Evolutionary conservation across 176 grass and related monocot species (phyloP).

Genomic region (Juncus effusus): DNA sequence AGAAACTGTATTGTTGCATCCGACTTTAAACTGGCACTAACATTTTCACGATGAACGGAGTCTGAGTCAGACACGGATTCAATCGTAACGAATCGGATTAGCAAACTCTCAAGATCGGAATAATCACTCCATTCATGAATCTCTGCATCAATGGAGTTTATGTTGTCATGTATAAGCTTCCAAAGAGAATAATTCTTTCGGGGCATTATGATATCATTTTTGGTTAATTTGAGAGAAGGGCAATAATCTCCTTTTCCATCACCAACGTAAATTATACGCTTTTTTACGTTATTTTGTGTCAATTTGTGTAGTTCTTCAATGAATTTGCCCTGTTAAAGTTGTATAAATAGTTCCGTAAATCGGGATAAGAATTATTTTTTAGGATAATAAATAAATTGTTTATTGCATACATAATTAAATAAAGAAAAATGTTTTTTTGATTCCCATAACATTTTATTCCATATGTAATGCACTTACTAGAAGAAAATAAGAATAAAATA

Average conservation of each 20-base stretch:
- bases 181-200: slow-evolving; percentile 30
- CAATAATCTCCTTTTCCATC: slow-evolving; percentile 40
- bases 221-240: slow-evolving; percentile 16
- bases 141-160: slow-evolving; percentile 15
- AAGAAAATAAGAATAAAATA: too few species aligned
- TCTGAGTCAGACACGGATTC: neutral
- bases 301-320: slow-evolving; percentile 16
- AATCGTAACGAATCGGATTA: slow-evolving; percentile 9
- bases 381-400: too few species aligned
- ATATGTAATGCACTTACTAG: too few species aligned
- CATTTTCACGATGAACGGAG: neutral
- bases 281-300: slow-evolving; percentile 2
- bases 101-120: slow-evolving; percentile 17
- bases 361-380: too few species aligned
- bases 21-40: neutral
- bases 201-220: slow-evolving; percentile 29
- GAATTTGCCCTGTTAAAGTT: slow-evolving; percentile 24
- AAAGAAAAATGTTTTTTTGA: neutral
- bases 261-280: slow-evolving; percentile 28
- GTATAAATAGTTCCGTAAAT: neutral
- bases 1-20: neutral
- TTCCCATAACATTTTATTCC: too few species aligned
- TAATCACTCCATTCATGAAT: slow-evolving; percentile 32
- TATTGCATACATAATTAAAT: too few species aligned
- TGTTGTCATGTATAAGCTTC: slow-evolving; percentile 24